Evolutionary conservation across 192 early-diverging fungal genomes (phyloP), one percentile per base, ranked within the genome.

Genomic region (Coemansia sp.): DNA sequence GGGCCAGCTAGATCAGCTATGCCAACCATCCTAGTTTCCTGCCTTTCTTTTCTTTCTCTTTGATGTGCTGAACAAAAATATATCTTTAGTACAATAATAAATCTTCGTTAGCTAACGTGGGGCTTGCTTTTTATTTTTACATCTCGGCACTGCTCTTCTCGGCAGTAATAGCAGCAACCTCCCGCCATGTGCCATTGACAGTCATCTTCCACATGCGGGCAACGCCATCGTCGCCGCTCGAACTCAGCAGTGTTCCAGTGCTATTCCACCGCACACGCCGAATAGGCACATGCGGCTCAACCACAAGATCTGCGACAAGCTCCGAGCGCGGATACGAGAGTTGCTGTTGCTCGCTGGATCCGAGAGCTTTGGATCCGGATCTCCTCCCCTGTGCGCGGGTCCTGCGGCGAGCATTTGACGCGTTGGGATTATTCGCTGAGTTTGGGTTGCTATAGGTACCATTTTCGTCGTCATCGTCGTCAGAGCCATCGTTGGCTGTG

Each of bases 211-310:
- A 82, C 66, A 74, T 77, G 59, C 79, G 79, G 12, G 68, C 71
- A 12, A 77, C 74, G 19, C 79, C 79, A 49, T 82, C 79, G 53
- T 82, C 79, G 55, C 79, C 71, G 68, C 75, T 74, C 10, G 75
- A 77, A n/a, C 65, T 68, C 48, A 82, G 71, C 56, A 77, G 65
- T 5, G 79, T 82, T 41, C 79, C 79, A 9, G 75, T 76, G 71
- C 74, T 74, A 68, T 82, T 82, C 79, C 79, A 82, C 68, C 79
- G 70, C 4, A 77, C 65, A 17, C 74, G 74, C 22, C 79, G 79
- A 55, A 82, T 69, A 9, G 79, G 79, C 65, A 74, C 66, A 16
- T 56, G 51, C 17, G 71, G 75, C 50, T 82, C 71, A 10, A 74
- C 68, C 0, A 67, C 20, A 22, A 76, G 61, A 44, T 82, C 75